A percentile compares a stretch with the other conserved stretches of the same genome.
phyloP scores from a whole-genome alignment of 176 grass and related monocot species.

The Musa troglodytarum region DNA sequence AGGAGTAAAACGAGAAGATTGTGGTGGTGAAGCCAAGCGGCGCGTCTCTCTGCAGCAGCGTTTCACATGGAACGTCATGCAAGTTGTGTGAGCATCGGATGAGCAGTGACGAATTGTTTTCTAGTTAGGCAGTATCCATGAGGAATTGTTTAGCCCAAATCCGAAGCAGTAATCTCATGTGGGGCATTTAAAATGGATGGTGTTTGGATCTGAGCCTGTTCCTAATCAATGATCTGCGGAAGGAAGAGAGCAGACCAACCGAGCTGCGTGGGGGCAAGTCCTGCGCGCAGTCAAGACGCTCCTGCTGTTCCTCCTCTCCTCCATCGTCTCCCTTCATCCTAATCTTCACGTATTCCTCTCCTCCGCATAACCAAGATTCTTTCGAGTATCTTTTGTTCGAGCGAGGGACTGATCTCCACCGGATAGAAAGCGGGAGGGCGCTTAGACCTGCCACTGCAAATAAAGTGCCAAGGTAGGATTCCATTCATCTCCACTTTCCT shows the following conservation, averaged over 20 bases:
- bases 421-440: too few relatives aligned
- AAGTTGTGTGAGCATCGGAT: too few relatives aligned
- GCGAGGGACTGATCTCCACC: too few relatives aligned
- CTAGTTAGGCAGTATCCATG: too few relatives aligned
- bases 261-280: background rate
- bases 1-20: too few relatives aligned
- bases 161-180: background rate
- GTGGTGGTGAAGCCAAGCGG: too few relatives aligned
- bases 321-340: background rate
- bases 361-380: background rate
- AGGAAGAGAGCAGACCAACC: background rate
- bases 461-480: background rate
- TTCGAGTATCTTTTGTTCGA: too few relatives aligned
- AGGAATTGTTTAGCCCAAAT: too few relatives aligned
- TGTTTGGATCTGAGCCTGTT: conserved; percentile 12
- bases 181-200: background rate
- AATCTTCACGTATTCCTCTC: background rate
- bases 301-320: background rate
- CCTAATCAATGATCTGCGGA: background rate
- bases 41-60: too few relatives aligned
- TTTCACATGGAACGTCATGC: too few relatives aligned
- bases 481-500: background rate
- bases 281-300: background rate
- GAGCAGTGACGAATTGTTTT: too few relatives aligned
- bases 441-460: background rate